These are phyloP conservation scores for Penicillium salamii DNA, from an alignment of 495 filamentous ascomycete genomes.

Conservation along the genomic window DNA sequence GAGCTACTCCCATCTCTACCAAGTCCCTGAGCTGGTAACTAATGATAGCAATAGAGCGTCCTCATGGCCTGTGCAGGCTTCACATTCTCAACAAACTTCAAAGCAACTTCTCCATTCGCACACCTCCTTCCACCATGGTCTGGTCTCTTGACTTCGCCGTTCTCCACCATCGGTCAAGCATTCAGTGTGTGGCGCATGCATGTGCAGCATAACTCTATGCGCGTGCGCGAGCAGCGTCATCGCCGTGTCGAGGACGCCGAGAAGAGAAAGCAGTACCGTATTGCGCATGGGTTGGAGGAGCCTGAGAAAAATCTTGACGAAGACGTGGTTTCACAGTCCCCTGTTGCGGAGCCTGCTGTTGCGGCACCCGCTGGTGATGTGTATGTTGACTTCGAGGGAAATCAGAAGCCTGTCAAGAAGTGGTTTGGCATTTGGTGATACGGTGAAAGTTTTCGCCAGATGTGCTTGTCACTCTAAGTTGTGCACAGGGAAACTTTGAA, in stretches of 20 bases:
- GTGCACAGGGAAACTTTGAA: not conserved
- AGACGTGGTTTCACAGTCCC: constrained; percentile 29
- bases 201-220: constrained; percentile 57
- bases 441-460: not conserved
- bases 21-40: too few species aligned
- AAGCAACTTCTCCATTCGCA: constrained; percentile 63
- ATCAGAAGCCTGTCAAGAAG: constrained; percentile 54
- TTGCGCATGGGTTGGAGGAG: constrained; percentile 76
- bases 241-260: constrained; percentile 70
- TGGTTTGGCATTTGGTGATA: constrained; percentile 62
- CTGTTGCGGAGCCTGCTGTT: constrained; percentile 26
- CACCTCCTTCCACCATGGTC: constrained; percentile 66
- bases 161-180: constrained; percentile 54
- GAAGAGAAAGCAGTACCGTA: constrained; percentile 74
- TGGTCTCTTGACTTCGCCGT: constrained; percentile 59
- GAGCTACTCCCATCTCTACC: constrained; percentile 28
- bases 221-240: constrained; percentile 63
- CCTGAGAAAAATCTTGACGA: constrained; percentile 11
- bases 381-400: constrained; percentile 43
- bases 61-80: constrained; percentile 63
- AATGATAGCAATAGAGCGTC: constrained; percentile 51
- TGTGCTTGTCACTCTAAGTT: too few species aligned
- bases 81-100: constrained; percentile 70
- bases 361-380: constrained; percentile 7
- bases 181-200: constrained; percentile 69